Conservation (phyloP, 1,139 yeast genomes). For the Martiniozyma asiatica region DNA sequence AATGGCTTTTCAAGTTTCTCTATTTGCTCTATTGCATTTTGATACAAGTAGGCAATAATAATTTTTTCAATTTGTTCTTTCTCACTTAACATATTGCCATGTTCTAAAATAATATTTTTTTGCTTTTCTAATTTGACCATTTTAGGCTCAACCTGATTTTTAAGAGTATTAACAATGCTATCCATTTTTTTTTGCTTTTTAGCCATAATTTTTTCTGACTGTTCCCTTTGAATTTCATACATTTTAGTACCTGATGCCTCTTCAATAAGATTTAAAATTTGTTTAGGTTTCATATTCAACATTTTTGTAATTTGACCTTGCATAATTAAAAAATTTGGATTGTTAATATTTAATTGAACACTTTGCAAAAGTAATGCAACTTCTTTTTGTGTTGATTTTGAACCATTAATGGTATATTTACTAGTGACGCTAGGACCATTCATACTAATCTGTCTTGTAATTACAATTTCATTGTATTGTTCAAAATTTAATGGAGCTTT, state of each 20-base stretch:
- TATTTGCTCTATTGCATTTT: conserved; percentile 30
- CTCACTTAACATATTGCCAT: conserved; percentile 73
- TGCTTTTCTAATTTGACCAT: conserved; percentile 71
- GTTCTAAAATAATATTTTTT: conserved; percentile 73
- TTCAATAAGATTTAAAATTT: conserved; percentile 80
- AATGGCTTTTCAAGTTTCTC: conserved; percentile 28
- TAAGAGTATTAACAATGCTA: conserved; percentile 31
- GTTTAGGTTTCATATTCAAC: conserved; percentile 88
- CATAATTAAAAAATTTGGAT: conserved; percentile 95
- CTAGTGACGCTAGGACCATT: conserved; percentile 45
- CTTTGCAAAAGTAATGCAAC: conserved; percentile 86
- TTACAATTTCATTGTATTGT: conserved; percentile 67
- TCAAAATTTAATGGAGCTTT: conserved; percentile 87
- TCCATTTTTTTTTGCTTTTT: conserved; percentile 76
- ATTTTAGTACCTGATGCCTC: conserved; percentile 98
- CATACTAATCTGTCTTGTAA: conserved; percentile 80
- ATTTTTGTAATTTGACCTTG: conserved; percentile 98
- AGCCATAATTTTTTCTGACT: conserved; percentile 83
- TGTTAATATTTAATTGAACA: conserved; percentile 89
- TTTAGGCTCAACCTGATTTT: conserved; percentile 89
- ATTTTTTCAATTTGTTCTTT: conserved; percentile 64
- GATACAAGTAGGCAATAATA: conserved; percentile 69
- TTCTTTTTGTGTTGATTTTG: conserved; percentile 89
- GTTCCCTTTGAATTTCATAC: conserved; percentile 87
- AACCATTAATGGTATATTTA: conserved; percentile 89